phyloP scores from a whole-genome alignment of 176 grass and related monocot genomes.

The Tillandsia leiboldiana region DNA sequence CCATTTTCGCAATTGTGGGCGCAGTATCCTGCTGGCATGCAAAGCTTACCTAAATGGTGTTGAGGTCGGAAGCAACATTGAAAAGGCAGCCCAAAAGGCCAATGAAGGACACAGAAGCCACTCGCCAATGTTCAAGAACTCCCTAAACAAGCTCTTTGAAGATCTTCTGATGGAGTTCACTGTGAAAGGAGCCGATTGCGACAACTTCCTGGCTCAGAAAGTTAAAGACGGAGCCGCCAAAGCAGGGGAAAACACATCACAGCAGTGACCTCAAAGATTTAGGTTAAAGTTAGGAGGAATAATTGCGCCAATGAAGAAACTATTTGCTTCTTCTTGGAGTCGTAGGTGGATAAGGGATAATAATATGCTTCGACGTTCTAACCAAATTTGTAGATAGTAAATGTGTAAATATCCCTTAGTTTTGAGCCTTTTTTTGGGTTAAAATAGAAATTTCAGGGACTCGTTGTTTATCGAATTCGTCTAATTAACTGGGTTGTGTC shows the following conservation, averaged over 20 bases:
- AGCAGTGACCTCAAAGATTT: neutral
- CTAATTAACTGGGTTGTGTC: too few relatives aligned
- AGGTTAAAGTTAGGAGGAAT: too few relatives aligned
- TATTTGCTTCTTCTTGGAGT: too few relatives aligned
- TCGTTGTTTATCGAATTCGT: too few relatives aligned
- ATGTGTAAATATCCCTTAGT: too few relatives aligned
- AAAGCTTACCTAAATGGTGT: slow-evolving; percentile 34
- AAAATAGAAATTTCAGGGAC: too few relatives aligned
- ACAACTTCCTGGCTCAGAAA: slow-evolving; percentile 15
- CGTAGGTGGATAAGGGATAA: too few relatives aligned
- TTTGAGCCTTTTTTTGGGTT: too few relatives aligned
- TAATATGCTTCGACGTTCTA: too few relatives aligned
- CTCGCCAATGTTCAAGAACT: slow-evolving; percentile 82
- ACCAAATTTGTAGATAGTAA: too few relatives aligned
- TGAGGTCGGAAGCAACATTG: slow-evolving; percentile 31
- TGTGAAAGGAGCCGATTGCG: slow-evolving; percentile 40
- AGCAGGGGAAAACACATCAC: neutral
- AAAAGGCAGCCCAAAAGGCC: slow-evolving; percentile 8
- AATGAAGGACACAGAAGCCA: slow-evolving; percentile 9
- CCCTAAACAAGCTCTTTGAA: slow-evolving; percentile 70
- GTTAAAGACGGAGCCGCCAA: slow-evolving; percentile 4
- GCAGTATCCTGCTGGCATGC: slow-evolving; percentile 32
- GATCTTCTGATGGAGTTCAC: slow-evolving; percentile 50
- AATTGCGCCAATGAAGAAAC: too few relatives aligned
- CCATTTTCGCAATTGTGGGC: slow-evolving; percentile 34